Evolutionary conservation across 306 rosid species (phyloP), one percentile per base, ranked within the genome.

Genomic region (Trifolium subterraneum): DNA sequence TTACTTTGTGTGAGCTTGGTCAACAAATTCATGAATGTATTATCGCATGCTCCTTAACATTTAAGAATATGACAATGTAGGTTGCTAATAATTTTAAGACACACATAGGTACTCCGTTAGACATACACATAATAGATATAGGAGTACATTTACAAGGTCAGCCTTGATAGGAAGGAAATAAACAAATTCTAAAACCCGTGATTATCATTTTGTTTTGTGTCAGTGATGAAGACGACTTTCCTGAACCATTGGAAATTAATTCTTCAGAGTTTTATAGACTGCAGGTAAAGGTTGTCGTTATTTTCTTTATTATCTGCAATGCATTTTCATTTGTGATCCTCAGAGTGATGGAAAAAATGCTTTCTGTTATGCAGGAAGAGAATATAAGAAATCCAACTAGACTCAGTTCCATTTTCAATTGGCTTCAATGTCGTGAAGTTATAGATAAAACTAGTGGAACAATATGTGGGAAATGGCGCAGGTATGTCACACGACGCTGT

Each of bases 381-480:
- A 78, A 75, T 64, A 9, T 48, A 72, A 73, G 61, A 70, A 88
- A 69, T 81, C 77, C 85, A 55, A 68, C 67, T 62, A 80, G 73
- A 76, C 29, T 54, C 27, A 45, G 87, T 78, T 74, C 96, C 54
- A 81, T 89, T 61, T 83, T 90, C 71, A 93, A 93, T 79, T 93
- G 98, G 96, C 89, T 93, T 86, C 97, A 91, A 84, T 93, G 98
- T 74, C 91, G 55, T 36, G 89, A 77, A 73, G 82, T 85, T 77
- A 71, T 86, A 31, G 86, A 89, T 16, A 84, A 75, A 82, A 74
- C 76, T 54, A 84, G 80, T 6, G 87, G 85, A 83, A 78, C 71
- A 52, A 78, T 77, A 38, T 93, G 98, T 80, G 98, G 98, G 78
- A 93, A 89, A 83, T 93, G 96, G 96, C 97, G 96, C 79, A 88